A percentile compares a stretch with the other conserved stretches of the same genome.
phyloP scores from a whole-genome alignment of 495 filamentous ascomycete species.

The Penicillium nucicola region DNA sequence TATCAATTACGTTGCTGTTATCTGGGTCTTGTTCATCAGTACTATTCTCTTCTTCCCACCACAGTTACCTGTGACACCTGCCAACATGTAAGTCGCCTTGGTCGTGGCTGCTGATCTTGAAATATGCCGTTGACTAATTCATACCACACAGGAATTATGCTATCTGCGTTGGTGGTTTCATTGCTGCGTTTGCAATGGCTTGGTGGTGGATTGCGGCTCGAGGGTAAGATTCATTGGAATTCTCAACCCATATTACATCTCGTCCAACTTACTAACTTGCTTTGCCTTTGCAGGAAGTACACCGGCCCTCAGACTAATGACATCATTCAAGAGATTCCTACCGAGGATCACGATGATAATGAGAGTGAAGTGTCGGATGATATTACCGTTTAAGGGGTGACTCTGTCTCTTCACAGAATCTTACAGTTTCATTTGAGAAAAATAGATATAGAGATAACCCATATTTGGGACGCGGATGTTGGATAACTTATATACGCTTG shows the following conservation, averaged over 20 bases:
- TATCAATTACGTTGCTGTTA: slow-evolving; percentile 58
- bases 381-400: slow-evolving; percentile 9
- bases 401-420: no score
- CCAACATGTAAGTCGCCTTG: slow-evolving; percentile 53
- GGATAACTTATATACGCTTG: no score
- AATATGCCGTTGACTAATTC: no score
- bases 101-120: no score
- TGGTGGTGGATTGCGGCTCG: slow-evolving; percentile 67
- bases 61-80: slow-evolving; percentile 54
- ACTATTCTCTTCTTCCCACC: slow-evolving; percentile 67
- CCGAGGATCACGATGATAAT: slow-evolving; percentile 26
- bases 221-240: slow-evolving; percentile 38
- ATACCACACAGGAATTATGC: slow-evolving; percentile 57
- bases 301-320: slow-evolving; percentile 56
- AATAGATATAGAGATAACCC: no score
- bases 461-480: no score
- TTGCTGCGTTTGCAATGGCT: slow-evolving; percentile 56
- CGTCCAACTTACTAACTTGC: not conserved
- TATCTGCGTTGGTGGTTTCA: slow-evolving; percentile 60
- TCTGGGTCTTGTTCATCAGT: slow-evolving; percentile 67
- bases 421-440: no score
- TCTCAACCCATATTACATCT: not conserved
- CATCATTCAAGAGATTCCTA: slow-evolving; percentile 34
- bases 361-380: slow-evolving; percentile 21
- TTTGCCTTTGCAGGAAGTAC: slow-evolving; percentile 40